A percentile compares a stretch with the other conserved stretches of the same genome.
Evolutionary conservation across 2,329 filamentous ascomycete genomes (phyloP).

Genomic region (Dactylellina haptotyla): DNA sequence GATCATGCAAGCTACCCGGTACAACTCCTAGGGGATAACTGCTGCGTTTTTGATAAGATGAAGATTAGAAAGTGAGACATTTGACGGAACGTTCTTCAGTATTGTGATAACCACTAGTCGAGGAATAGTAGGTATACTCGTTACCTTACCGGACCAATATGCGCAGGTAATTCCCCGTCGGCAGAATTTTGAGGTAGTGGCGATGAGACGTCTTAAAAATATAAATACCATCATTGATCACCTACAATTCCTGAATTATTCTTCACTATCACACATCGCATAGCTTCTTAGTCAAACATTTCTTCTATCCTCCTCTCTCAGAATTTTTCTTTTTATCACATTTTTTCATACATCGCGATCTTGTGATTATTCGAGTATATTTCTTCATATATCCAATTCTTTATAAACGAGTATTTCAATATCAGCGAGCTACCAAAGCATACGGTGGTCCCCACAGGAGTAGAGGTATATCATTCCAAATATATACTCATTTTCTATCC

Average conservation of each 20-base stretch:
- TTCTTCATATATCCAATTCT: not conserved
- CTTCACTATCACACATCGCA: too few relatives aligned
- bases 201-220: not conserved
- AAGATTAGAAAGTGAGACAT: not conserved
- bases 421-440: conserved; percentile 34
- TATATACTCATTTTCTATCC: conserved; percentile 50
- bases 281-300: too few relatives aligned
- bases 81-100: not conserved
- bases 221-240: conserved; percentile 25
- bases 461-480: conserved; percentile 55
- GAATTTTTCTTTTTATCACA: too few relatives aligned
- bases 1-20: conserved; percentile 19
- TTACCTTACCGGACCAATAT: too few relatives aligned
- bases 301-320: too few relatives aligned
- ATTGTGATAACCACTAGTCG: not conserved
- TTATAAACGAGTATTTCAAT: not conserved
- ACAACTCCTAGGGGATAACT: conserved; percentile 5
- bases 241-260: too few relatives aligned
- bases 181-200: too few relatives aligned
- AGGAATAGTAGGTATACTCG: too few relatives aligned
- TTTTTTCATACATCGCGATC: too few relatives aligned
- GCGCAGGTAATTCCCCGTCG: not conserved
- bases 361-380: not conserved
- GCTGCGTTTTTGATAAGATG: conserved; percentile 27
- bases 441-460: conserved; percentile 55